Evolutionary conservation across 2,329 filamentous ascomycete species (phyloP).

Genomic region (Aspergillus ochraceus): DNA sequence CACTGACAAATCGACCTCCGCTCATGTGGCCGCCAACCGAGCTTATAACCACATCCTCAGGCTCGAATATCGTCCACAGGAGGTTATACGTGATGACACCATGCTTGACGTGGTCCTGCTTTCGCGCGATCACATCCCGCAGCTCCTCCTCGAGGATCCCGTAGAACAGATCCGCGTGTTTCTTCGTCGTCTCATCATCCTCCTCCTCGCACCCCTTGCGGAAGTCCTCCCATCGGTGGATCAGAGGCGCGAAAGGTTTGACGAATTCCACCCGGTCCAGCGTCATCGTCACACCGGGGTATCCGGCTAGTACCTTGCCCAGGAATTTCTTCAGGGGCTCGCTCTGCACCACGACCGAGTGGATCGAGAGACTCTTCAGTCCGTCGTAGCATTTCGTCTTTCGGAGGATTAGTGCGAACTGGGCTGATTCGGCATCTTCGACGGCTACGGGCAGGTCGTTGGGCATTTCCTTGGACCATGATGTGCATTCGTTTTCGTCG

Average conservation of each 20-base stretch:
- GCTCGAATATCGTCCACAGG: slow-evolving; percentile 41
- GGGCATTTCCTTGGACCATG: slow-evolving; percentile 59
- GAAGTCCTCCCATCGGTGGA: slow-evolving; percentile 63
- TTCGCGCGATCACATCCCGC: slow-evolving; percentile 50
- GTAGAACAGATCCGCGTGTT: slow-evolving; percentile 51
- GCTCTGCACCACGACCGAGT: slow-evolving; percentile 66
- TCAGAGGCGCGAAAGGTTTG: slow-evolving; percentile 62
- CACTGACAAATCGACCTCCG: slow-evolving; percentile 11
- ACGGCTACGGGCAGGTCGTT: slow-evolving; percentile 56
- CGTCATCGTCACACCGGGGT: slow-evolving; percentile 60
- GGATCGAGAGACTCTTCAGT: slow-evolving; percentile 59
- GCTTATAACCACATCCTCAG: slow-evolving; percentile 21
- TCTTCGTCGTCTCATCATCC: slow-evolving; percentile 45
- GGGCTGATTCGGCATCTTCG: slow-evolving; percentile 62
- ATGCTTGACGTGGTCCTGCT: slow-evolving; percentile 54
- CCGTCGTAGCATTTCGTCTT: slow-evolving; percentile 60
- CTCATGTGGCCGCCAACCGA: slow-evolving; percentile 1
- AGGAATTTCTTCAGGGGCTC: slow-evolving; percentile 60
- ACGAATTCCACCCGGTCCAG: slow-evolving; percentile 62
- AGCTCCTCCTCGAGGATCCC: slow-evolving; percentile 54
- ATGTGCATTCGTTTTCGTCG: slow-evolving; percentile 52
- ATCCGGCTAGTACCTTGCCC: slow-evolving; percentile 55
- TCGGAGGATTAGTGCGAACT: slow-evolving; percentile 61
- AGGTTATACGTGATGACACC: slow-evolving; percentile 56
- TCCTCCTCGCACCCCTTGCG: slow-evolving; percentile 42